phyloP scores from a whole-genome alignment of 2,329 filamentous ascomycete species.

The Diplocarpon rosae region DNA sequence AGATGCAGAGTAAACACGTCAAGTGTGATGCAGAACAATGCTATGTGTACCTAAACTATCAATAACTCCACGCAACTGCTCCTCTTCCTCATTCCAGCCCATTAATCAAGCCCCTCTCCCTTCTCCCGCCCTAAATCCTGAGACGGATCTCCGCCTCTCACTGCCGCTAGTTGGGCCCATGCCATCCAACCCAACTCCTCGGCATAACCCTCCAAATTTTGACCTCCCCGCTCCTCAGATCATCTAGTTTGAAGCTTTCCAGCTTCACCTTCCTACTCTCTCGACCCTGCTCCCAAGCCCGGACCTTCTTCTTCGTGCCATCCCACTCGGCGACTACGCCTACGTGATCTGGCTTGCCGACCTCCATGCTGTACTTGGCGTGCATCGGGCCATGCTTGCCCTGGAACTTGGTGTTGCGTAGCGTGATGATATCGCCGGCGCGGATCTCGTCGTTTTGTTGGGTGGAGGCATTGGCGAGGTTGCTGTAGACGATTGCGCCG shows the following conservation, averaged over 20 bases:
- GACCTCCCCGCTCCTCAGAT: constrained; percentile 85
- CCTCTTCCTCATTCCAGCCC: background rate
- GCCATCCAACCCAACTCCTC: constrained; percentile 86
- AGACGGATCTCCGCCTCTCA: background rate
- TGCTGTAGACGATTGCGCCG: constrained; percentile 86
- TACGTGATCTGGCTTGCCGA: constrained; percentile 79
- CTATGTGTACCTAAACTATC: constrained; percentile 11
- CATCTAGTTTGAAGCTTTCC: constrained; percentile 89
- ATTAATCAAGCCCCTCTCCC: background rate
- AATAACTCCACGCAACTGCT: constrained; percentile 1
- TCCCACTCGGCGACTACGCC: constrained; percentile 94
- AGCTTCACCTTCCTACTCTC: constrained; percentile 89
- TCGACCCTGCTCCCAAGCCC: constrained; percentile 88
- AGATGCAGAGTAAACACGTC: background rate
- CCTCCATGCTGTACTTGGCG: constrained; percentile 80
- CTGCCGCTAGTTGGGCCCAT: constrained; percentile 39
- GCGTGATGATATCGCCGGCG: constrained; percentile 80
- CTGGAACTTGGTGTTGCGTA: constrained; percentile 89
- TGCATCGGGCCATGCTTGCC: constrained; percentile 94
- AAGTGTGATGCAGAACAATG: constrained; percentile 9
- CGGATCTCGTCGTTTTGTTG: constrained; percentile 89
- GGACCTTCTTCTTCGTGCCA: constrained; percentile 93
- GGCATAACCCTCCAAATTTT: constrained; percentile 97
- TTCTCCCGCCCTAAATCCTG: background rate
- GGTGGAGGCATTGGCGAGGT: constrained; percentile 87